Evolutionary conservation across 1,284 basidiomycete species (phyloP).

Genomic region (Cryptococcus sp.): DNA sequence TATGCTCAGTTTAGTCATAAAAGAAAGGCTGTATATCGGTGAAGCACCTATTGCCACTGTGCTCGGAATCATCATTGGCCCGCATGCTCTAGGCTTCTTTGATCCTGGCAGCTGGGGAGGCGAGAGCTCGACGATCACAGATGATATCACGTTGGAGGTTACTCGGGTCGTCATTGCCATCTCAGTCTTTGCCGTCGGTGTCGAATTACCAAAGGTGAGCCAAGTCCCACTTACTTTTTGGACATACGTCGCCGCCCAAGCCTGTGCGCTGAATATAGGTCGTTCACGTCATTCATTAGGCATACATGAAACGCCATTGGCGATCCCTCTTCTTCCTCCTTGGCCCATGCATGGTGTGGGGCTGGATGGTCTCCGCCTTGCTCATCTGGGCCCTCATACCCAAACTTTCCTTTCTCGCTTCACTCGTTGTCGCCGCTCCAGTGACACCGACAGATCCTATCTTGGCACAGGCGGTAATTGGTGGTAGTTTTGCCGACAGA

Average conservation of each 20-base stretch:
- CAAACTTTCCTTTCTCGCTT: conserved; percentile 78
- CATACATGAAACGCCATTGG: conserved; percentile 91
- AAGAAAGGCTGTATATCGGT: conserved; percentile 91
- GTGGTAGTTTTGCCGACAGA: conserved; percentile 97
- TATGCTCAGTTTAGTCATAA: conserved; percentile 78
- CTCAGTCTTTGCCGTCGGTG: conserved; percentile 96
- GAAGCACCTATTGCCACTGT: conserved; percentile 95
- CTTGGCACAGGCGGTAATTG: conserved; percentile 67
- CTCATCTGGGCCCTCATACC: conserved; percentile 89
- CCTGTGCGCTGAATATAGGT: background rate
- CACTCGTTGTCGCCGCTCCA: conserved; percentile 86
- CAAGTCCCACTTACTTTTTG: no score
- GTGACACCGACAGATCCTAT: conserved; percentile 93
- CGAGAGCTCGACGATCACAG: conserved; percentile 56
- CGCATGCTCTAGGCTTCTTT: conserved; percentile 81
- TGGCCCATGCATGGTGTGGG: conserved; percentile 78
- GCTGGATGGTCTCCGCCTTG: conserved; percentile 84
- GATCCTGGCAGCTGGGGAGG: conserved; percentile 81
- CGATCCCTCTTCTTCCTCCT: conserved; percentile 81
- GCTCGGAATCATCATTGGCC: conserved; percentile 90
- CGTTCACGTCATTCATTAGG: conserved; percentile 42
- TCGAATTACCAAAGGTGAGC: conserved; percentile 78
- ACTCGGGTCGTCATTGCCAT: conserved; percentile 95
- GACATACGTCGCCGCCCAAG: background rate
- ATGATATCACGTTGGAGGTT: conserved; percentile 82